Base-by-base conservation (phyloP, 768 basidiomycete genomes). In the Exidia glandulosa region DNA sequence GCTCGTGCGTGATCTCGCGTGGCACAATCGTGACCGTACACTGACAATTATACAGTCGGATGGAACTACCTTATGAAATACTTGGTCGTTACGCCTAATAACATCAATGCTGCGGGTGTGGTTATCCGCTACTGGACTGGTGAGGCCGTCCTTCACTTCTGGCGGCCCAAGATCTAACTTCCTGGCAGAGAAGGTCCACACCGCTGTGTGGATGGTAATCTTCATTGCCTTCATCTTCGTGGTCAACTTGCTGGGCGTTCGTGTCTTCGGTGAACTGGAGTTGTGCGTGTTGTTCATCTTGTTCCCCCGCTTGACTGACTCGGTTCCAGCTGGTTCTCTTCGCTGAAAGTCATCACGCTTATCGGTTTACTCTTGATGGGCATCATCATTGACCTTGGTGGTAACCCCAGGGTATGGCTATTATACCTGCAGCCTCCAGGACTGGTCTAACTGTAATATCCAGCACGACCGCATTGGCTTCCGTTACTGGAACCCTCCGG, bases 251-350 rank as follows among this genome's bases (percentile, higher is more conserved):
- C 74, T 86, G 45, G 84, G 84, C 47, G 79, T 87, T 25, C 79
- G 81, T 1, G 77, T 85, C 5, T 87, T 87, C 60, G 84, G 85
- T 57, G 85, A 88, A 67, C 72, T 86, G n/a, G 84, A 86, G 66
- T 87, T 86, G 70, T 86, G 84, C n/a, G n/a, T n/a, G n/a, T n/a
- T n/a, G 63, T 61, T 69, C 59, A 47, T 48, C 59, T 3, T 14
- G 14, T 23, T 57, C 31, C 10, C 57, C 32, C 47, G 52, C 57
- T 41, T 50, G 57, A 41, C 59, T 59, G 50, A 57, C 66, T 69
- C 66, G 66, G 66, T 84, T 79, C 81, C 65, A 85, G 83, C 59
- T 79, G 81, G 1, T 45, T 19, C 41, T 10, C 16, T 45, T 19
- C 10, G 59, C 76, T 90, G 69, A 88, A 90, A 70, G 77, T 89